These are phyloP conservation scores for Pseudocercospora crystallina DNA, from an alignment of 2,329 filamentous ascomycete species.

Conservation along the genomic window DNA sequence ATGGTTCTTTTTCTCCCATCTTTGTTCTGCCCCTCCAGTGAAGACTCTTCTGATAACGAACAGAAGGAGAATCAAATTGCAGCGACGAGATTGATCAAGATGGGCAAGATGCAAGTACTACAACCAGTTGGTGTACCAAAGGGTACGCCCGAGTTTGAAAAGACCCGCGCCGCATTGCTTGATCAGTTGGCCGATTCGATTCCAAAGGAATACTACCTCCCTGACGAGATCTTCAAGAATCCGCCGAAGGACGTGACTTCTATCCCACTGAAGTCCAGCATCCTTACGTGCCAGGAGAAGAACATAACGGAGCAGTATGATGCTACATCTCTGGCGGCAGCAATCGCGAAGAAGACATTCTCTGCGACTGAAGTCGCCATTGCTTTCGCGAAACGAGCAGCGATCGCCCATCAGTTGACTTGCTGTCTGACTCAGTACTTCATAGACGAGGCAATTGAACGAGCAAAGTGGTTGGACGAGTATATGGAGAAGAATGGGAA, in stretches of 20 bases:
- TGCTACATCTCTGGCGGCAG: slow-evolving; percentile 12
- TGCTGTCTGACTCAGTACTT: slow-evolving; percentile 23
- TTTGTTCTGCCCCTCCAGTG: no score
- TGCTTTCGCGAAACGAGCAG: slow-evolving; percentile 22
- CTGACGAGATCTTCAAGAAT: slow-evolving; percentile 6
- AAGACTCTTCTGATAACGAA: no score
- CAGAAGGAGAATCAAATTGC: no score
- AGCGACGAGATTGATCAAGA: no score
- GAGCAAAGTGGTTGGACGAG: slow-evolving; percentile 18
- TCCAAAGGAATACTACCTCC: slow-evolving; percentile 8
- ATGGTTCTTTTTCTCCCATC: no score
- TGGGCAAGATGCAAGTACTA: slow-evolving; percentile 1
- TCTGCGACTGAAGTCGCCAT: slow-evolving; percentile 18
- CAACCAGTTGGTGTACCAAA: slow-evolving; percentile 8
- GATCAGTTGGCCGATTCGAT: slow-evolving; percentile 8
- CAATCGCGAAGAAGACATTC: slow-evolving; percentile 12
- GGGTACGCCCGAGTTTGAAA: slow-evolving; percentile 8
- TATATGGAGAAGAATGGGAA: slow-evolving; percentile 17
- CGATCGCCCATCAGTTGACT: slow-evolving; percentile 21
- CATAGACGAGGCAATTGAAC: slow-evolving; percentile 20
- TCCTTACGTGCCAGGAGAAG: slow-evolving; percentile 14
- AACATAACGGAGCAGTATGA: slow-evolving; percentile 21
- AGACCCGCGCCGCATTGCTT: slow-evolving; percentile 4
- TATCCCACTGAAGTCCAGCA: slow-evolving; percentile 17
- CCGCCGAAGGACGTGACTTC: slow-evolving; percentile 14